Base-by-base conservation (phyloP, 805 yeast genomes). In the Candida sakaeoensis region DNA sequence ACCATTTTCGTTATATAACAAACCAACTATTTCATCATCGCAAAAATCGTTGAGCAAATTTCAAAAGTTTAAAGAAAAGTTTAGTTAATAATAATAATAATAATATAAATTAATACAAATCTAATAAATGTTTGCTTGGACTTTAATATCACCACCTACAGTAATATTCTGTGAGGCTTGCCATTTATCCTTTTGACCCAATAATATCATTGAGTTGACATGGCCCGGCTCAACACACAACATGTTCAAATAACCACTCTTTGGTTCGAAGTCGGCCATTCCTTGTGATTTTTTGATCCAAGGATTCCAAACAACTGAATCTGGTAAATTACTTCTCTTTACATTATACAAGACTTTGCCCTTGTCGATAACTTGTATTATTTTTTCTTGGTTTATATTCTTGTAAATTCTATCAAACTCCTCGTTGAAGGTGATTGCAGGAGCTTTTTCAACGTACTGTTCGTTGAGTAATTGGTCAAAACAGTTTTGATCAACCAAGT, bases 241-340 rank as follows among this genome's bases (percentile, higher is more conserved):
- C 98, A 93, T 91, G 33, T 82, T 70, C 49, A 79, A 73, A 68
- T 72, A 93, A 5, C 96, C 98, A 39, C 64, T 61, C 58, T 85
- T 87, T 37, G 98, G 99, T 51, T 72, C 75, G 54, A 91, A 93
- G 64, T 93, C 99, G 30, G 70, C 81, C 91, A 93, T 86, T 2
- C 83, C 81, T 17, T 65, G 70, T n/a, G 93, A 77, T 60, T 85
- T 86, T 41, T 83, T 74, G 49, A 77, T 70, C 99, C 98, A 93
- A 26, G 99, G 99, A 62, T 93, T 93, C 99, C 99, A 93, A 40
- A 93, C 97, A 36, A 93, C 98, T 4, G 75, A 68, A 47, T 77
- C 81, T 0, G 77, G 80, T 50, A 86, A 67, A 51, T 82, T 82
- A 12, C 64, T 65, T 55, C 95, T 74, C 39, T 75, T 68, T 25